phyloP scores from a whole-genome alignment of 2,329 filamentous ascomycete genomes.

The Rutstroemia sp. region DNA sequence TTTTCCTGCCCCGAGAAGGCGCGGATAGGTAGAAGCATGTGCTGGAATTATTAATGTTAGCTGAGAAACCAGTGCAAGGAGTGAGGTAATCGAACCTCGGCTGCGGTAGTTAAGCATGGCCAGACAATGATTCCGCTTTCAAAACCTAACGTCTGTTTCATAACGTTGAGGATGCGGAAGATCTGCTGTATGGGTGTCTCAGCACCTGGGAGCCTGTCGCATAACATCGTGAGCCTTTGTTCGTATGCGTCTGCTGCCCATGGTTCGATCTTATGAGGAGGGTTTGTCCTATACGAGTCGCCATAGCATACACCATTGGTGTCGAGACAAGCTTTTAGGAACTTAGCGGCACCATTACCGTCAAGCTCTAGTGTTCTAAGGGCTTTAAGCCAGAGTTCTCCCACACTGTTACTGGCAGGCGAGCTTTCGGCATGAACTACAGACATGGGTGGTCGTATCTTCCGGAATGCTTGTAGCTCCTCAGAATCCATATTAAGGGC shows the following conservation, averaged over 20 bases:
- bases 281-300: background rate
- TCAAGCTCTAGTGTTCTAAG: background rate
- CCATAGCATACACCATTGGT: background rate
- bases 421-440: background rate
- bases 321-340: background rate
- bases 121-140: conserved; percentile 5
- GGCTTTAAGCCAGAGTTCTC: background rate
- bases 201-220: background rate
- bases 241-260: background rate
- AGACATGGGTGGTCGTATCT: background rate
- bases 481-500: background rate
- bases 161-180: conserved; percentile 2
- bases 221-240: background rate
- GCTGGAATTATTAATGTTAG: background rate
- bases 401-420: background rate
- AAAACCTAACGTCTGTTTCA: conserved; percentile 7
- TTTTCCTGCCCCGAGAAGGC: background rate
- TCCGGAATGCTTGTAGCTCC: too few relatives aligned
- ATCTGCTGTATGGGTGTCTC: background rate
- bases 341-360: too few relatives aligned
- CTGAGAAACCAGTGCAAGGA: background rate
- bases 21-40: background rate
- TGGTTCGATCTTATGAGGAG: background rate
- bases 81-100: background rate
- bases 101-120: background rate